Base-by-base conservation (phyloP, 106 monocot genomes). In the Dioscorea alata region DNA sequence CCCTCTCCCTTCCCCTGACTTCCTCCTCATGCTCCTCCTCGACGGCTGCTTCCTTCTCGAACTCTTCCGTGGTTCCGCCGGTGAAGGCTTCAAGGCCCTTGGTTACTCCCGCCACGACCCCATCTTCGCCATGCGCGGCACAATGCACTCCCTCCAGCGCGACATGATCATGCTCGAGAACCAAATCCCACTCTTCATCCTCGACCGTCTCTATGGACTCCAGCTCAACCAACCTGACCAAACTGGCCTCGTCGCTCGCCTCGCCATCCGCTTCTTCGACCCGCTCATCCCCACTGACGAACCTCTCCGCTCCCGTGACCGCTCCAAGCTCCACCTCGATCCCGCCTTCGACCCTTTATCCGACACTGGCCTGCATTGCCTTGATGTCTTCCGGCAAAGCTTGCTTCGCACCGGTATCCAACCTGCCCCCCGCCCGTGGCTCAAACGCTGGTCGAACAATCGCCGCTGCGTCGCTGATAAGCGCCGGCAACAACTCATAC, bases 111-210 rank as follows among this genome's bases (percentile, higher is more conserved):
- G 68, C 16, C 61, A 80, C 51, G 93, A 93, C 34, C 93, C 93
- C 12, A 71, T 93, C 19, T 93, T 93, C 72, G 81, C 89, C 33
- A 71, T 84, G 82, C 79, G 85, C 14, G 84, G 84, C 18, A 68
- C 74, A 7, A 87, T 94, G 86, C 94, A 90, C 77, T 56, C 77
- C 20, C 49, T 87, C 10, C 87, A 86, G 68, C 79, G 81, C 15
- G 94, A 94, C 69, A 90, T 90, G 87, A 85, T 94, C 71, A 82
- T 90, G 87, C 79, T 90, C 13, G 94, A 94, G 74, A 94, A 94
- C 63, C 90, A 94, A 70, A 69, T 94, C 48, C 94, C 94, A 7
- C 75, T 94, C 52, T 94, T 94, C 74, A 65, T 94, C 42, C 86
- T 94, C 63, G 87, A 87, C 63, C 68, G 70, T 13, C 74, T 94